Percentiles rank a stretch among this genome's conserved stretches.
phyloP scores from a whole-genome alignment of 495 filamentous ascomycete genomes.

The Aspergillus heteromorphus region DNA sequence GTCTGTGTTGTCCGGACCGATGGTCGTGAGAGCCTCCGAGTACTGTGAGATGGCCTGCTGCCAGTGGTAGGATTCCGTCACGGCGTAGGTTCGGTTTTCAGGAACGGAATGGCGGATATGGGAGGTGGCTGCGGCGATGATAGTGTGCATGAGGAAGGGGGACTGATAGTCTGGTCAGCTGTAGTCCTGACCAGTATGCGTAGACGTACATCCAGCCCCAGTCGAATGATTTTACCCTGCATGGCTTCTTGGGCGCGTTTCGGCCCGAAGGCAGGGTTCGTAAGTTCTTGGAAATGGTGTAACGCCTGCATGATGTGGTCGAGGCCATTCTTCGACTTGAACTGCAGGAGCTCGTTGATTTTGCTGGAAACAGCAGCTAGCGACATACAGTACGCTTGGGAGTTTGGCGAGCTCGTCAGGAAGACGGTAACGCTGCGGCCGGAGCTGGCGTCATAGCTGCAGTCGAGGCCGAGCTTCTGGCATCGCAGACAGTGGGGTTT shows the following conservation, averaged over 20 bases:
- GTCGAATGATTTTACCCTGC: conserved; percentile 27
- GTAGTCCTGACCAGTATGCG: background rate
- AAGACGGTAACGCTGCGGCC: conserved; percentile 3
- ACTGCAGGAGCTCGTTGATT: conserved; percentile 21
- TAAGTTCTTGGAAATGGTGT: conserved; percentile 31
- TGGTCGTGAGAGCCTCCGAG: conserved; percentile 23
- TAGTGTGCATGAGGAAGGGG: conserved; percentile 44
- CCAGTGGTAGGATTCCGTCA: conserved; percentile 41
- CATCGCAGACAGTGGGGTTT: conserved; percentile 42
- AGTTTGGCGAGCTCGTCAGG: conserved; percentile 13
- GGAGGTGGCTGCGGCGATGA: conserved; percentile 35
- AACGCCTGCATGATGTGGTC: conserved; percentile 19
- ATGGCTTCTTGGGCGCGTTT: conserved; percentile 21
- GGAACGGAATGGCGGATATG: conserved; percentile 33
- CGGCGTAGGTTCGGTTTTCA: conserved; percentile 23
- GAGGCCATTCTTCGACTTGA: background rate
- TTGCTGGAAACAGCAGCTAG: conserved; percentile 19
- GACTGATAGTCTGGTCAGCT: conserved; percentile 22
- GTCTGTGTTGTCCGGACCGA: conserved; percentile 36
- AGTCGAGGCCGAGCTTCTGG: conserved; percentile 33
- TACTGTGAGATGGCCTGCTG: conserved; percentile 38
- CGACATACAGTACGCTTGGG: conserved; percentile 21
- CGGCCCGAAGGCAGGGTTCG: conserved; percentile 20
- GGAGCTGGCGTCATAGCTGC: conserved; percentile 26
- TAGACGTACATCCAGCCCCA: conserved; percentile 35